A percentile compares a stretch with the other conserved stretches of the same genome.
These are phyloP conservation scores for Penium margaritaceum DNA, from an alignment of 139 green algal species.

Conservation along the genomic window DNA sequence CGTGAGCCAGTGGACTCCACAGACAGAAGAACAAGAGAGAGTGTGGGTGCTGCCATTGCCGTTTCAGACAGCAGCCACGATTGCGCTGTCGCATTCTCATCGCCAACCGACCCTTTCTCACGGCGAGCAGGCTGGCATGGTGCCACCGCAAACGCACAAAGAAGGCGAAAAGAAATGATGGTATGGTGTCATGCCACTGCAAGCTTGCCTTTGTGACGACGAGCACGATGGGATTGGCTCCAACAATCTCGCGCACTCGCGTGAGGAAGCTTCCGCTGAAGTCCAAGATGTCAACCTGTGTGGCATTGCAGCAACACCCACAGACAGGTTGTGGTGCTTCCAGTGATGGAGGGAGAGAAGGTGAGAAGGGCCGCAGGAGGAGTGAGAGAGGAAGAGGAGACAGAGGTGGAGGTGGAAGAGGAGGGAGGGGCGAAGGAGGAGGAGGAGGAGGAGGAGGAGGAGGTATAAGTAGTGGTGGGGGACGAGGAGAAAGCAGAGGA, in stretches of 20 bases:
- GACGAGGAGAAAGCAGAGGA: too few relatives aligned
- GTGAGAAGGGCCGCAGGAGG: neutral
- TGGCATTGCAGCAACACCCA: slow-evolving; percentile 51
- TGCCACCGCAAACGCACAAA: too few relatives aligned
- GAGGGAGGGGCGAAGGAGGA: neutral
- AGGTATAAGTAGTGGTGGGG: neutral
- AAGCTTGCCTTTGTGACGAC: slow-evolving; percentile 77
- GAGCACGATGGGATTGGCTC: slow-evolving; percentile 80
- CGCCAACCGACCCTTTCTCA: too few relatives aligned
- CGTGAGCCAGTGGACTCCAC: too few relatives aligned
- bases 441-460: neutral
- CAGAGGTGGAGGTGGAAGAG: neutral
- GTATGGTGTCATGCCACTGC: too few relatives aligned
- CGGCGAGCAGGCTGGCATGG: too few relatives aligned
- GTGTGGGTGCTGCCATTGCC: too few relatives aligned
- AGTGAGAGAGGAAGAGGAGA: neutral
- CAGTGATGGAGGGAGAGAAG: slow-evolving; percentile 36
- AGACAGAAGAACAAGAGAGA: too few relatives aligned
- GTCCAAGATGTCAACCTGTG: slow-evolving; percentile 89
- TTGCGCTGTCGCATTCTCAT: too few relatives aligned
- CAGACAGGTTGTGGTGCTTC: neutral
- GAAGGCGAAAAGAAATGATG: too few relatives aligned
- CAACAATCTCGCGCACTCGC: slow-evolving; percentile 74
- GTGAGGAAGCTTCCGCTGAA: slow-evolving; percentile 65
- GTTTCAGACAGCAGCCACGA: too few relatives aligned